Evolutionary conservation across 768 basidiomycete genomes (phyloP).

Genomic region (Termitomyces sp.): DNA sequence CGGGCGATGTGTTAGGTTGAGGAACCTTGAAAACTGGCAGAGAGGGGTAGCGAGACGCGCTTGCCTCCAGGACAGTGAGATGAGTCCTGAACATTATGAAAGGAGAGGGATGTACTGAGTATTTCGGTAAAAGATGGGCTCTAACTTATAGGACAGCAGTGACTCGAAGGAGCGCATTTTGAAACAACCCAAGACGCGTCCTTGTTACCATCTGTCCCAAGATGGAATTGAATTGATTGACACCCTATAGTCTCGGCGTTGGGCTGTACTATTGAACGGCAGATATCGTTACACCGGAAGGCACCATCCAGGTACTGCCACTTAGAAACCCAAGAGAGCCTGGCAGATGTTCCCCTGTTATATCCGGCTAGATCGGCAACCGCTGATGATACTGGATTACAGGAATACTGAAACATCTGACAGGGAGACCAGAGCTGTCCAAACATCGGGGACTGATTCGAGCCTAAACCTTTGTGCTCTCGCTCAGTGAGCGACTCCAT

Average conservation of each 20-base stretch:
- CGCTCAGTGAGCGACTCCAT: conserved; percentile 2
- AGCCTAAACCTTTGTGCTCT: conserved; percentile 1
- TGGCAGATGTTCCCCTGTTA: conserved; percentile 9
- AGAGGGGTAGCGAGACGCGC: conserved; percentile 38
- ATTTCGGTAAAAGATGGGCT: not conserved
- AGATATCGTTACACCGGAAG: conserved; percentile 10
- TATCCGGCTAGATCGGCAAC: conserved; percentile 13
- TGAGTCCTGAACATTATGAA: conserved; percentile 36
- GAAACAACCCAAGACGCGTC: conserved; percentile 13
- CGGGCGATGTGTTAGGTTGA: conserved; percentile 25
- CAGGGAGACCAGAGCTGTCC: conserved; percentile 12
- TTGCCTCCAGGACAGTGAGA: conserved; percentile 47
- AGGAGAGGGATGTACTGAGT: conserved; percentile 1
- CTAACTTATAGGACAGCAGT: conserved; percentile 8
- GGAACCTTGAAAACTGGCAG: conserved; percentile 51
- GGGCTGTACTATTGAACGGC: conserved; percentile 7
- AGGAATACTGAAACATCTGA: conserved; percentile 14
- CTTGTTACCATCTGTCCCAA: conserved; percentile 9
- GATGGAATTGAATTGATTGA: conserved; percentile 9
- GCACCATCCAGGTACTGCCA: conserved; percentile 13
- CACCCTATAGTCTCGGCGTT: conserved; percentile 5
- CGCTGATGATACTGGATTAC: conserved; percentile 7
- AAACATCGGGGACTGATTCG: conserved; percentile 13
- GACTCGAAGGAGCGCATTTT: conserved; percentile 5
- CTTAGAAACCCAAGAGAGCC: conserved; percentile 2